A percentile compares a stretch with the other conserved stretches of the same genome.
Conservation (phyloP, 176 grass and related monocot genomes). For the Aegilops bicornis region DNA sequence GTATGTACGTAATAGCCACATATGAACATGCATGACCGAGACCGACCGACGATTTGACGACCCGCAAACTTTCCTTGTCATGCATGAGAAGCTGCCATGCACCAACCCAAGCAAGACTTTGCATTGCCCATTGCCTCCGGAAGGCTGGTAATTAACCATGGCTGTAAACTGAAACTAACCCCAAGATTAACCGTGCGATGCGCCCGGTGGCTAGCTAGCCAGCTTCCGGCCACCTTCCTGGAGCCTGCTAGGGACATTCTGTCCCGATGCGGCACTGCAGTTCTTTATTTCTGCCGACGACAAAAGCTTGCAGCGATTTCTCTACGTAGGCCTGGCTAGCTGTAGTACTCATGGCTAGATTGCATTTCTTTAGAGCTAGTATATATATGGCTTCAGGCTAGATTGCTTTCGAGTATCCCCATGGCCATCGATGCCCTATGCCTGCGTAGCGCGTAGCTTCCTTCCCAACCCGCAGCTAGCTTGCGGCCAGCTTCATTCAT, state of each 20-base stretch:
- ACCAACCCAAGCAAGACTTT: neutral
- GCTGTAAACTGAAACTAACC: neutral
- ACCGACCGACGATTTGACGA: neutral
- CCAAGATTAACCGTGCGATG: neutral
- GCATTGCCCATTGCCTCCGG: neutral
- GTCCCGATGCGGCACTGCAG: neutral
- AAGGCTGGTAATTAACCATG: neutral
- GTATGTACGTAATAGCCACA: neutral
- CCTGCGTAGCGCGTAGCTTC: neutral
- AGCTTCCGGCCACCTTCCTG: neutral
- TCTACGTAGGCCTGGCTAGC: neutral
- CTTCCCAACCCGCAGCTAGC: neutral
- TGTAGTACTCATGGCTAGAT: neutral
- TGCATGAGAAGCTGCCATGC: conserved; percentile 3
- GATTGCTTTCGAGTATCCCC: neutral
- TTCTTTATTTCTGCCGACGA: neutral
- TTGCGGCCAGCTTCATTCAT: neutral
- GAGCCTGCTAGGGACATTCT: neutral
- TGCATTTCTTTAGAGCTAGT: no score
- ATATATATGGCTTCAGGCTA: neutral
- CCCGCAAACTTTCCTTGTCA: neutral
- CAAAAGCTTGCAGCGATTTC: conserved; percentile 6
- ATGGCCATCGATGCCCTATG: neutral
- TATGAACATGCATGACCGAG: neutral
- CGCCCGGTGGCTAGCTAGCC: neutral